Percentiles rank a stretch among this genome's conserved stretches.
phyloP scores from a whole-genome alignment of 1,284 basidiomycete genomes.

The Trichosporon coremiiforme region DNA sequence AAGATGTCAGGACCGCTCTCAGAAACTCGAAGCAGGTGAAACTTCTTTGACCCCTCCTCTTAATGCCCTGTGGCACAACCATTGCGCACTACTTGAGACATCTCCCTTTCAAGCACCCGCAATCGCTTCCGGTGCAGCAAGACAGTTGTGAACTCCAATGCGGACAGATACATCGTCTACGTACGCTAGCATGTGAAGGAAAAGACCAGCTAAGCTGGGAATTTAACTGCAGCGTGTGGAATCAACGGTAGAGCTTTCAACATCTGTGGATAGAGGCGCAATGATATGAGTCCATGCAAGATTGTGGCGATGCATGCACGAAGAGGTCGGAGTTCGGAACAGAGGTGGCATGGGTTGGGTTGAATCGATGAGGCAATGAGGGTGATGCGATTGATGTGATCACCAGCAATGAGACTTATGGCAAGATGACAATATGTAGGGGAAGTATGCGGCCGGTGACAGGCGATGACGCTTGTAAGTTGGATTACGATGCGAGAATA shows the following conservation, averaged over 20 bases:
- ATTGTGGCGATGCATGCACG: constrained; percentile 8
- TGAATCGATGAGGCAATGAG: constrained; percentile 19
- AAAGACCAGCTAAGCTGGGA: constrained; percentile 12
- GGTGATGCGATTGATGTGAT: constrained; percentile 18
- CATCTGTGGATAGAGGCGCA: constrained; percentile 13
- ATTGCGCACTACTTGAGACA: no score
- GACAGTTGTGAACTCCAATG: not conserved
- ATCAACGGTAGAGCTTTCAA: constrained; percentile 7
- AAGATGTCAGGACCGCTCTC: constrained; percentile 11
- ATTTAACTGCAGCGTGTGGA: constrained; percentile 4
- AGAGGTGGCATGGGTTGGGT: constrained; percentile 11
- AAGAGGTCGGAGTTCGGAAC: not conserved
- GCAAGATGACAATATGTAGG: constrained; percentile 18
- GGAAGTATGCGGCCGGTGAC: constrained; percentile 11
- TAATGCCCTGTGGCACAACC: not conserved
- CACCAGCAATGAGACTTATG: constrained; percentile 14
- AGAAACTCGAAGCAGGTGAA: constrained; percentile 11
- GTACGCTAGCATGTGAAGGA: constrained; percentile 14
- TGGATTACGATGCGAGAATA: constrained; percentile 18
- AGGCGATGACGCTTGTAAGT: constrained; percentile 19
- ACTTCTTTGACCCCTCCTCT: not conserved
- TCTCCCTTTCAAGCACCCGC: no score
- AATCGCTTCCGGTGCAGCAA: no score
- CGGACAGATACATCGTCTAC: constrained; percentile 18
- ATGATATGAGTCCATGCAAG: constrained; percentile 12